Percentiles rank a stretch among this genome's conserved stretches.
Evolutionary conservation across 2,329 filamentous ascomycete species (phyloP).

Genomic region (Capronia coronata): DNA sequence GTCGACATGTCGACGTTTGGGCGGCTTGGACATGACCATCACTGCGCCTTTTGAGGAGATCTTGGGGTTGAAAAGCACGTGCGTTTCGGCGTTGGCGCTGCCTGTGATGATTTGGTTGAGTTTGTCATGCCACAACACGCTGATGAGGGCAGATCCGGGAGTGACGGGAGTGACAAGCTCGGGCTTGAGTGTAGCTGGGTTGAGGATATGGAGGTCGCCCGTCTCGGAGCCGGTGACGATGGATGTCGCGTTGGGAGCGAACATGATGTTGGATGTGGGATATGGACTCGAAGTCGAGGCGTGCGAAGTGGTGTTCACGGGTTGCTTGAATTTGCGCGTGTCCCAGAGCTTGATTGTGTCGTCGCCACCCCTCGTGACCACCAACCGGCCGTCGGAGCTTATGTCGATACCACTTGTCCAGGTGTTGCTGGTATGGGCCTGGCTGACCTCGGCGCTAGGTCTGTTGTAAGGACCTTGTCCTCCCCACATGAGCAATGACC

Average conservation of each 20-base stretch:
- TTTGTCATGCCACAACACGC: conserved; percentile 84
- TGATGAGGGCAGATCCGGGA: conserved; percentile 71
- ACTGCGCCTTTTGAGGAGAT: conserved; percentile 75
- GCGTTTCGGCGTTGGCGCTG: conserved; percentile 82
- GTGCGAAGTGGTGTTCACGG: conserved; percentile 72
- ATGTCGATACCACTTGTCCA: conserved; percentile 93
- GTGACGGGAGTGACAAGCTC: conserved; percentile 88
- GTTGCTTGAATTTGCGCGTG: conserved; percentile 86
- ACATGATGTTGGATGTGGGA: conserved; percentile 78
- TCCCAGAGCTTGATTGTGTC: conserved; percentile 95
- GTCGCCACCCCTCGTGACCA: conserved; percentile 86
- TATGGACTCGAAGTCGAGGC: conserved; percentile 77
- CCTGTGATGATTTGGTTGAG: conserved; percentile 95
- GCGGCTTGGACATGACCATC: conserved; percentile 83
- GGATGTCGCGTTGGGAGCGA: conserved; percentile 74
- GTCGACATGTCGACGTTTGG: conserved; percentile 91
- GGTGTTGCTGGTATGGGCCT: conserved; percentile 73
- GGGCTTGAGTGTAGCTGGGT: conserved; percentile 78
- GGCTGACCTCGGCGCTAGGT: conserved; percentile 72
- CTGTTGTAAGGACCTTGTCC: conserved; percentile 80
- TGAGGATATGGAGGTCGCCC: conserved; percentile 85
- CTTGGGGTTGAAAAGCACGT: conserved; percentile 83
- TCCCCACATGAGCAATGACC: conserved; percentile 83
- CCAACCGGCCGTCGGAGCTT: conserved; percentile 80
- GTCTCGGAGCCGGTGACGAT: conserved; percentile 83